phyloP scores from a whole-genome alignment of 495 filamentous ascomycete genomes.

The Corynascus novoguineensis region DNA sequence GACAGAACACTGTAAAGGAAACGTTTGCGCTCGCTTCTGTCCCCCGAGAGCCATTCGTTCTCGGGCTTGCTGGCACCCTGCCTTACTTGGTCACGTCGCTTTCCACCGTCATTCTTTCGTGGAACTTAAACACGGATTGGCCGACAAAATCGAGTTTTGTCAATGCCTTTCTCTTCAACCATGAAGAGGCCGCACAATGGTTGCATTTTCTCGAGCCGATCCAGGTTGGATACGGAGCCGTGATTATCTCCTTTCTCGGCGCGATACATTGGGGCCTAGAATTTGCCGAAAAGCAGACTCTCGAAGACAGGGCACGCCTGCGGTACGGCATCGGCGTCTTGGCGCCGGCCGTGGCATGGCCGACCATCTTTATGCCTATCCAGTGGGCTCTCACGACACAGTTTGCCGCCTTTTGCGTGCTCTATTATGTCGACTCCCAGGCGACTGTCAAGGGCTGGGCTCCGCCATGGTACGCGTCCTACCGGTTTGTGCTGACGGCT shows the following conservation, averaged over 20 bases:
- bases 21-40: slow-evolving; percentile 75
- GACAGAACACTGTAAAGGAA: slow-evolving; percentile 74
- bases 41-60: slow-evolving; percentile 69
- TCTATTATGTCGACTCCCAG: slow-evolving; percentile 83
- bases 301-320: slow-evolving; percentile 34
- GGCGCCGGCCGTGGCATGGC: slow-evolving; percentile 86
- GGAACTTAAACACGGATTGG: slow-evolving; percentile 64
- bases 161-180: slow-evolving; percentile 53
- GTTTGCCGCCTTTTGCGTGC: slow-evolving; percentile 79
- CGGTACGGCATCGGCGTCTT: slow-evolving; percentile 81
- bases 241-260: slow-evolving; percentile 93
- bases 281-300: slow-evolving; percentile 49
- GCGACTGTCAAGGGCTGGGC: slow-evolving; percentile 73
- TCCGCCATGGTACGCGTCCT: slow-evolving; percentile 87
- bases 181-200: slow-evolving; percentile 64
- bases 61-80: slow-evolving; percentile 84
- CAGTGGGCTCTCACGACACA: slow-evolving; percentile 87
- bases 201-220: slow-evolving; percentile 81
- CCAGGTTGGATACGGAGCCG: slow-evolving; percentile 88
- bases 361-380: slow-evolving; percentile 77
- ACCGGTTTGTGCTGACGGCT: slow-evolving; percentile 94
- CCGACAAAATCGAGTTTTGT: slow-evolving; percentile 54
- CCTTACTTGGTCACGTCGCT: slow-evolving; percentile 87
- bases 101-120: slow-evolving; percentile 80
- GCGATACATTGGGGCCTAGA: slow-evolving; percentile 90